Conservation (phyloP, 805 yeast genomes). For the Yarrowia sp. region DNA sequence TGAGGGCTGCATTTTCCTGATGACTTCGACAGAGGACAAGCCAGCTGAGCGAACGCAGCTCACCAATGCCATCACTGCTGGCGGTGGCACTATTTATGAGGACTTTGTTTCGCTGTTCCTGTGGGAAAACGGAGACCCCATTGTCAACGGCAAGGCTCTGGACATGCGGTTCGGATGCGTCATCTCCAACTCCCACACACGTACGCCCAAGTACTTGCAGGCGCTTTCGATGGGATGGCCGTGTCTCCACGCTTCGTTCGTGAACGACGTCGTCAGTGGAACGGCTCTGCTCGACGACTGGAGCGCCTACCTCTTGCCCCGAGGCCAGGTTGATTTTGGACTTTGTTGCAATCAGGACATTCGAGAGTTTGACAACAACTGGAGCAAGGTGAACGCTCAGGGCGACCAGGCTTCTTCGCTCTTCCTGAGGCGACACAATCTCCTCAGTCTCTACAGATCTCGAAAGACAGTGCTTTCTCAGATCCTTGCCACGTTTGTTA, state of each 20-base stretch:
- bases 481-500: background rate
- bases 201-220: conserved; percentile 15
- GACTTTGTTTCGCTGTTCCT: conserved; percentile 7
- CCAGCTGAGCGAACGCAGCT: background rate
- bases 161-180: conserved; percentile 7
- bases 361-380: conserved; percentile 1
- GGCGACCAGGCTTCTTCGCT: background rate
- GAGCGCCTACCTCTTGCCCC: background rate
- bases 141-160: background rate
- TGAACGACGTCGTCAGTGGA: conserved; percentile 1
- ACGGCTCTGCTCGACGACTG: conserved; percentile 12
- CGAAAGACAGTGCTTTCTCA: conserved; percentile 4
- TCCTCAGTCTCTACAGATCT: background rate
- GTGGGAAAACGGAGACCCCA: conserved; percentile 3
- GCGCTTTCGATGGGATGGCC: conserved; percentile 24
- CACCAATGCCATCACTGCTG: background rate
- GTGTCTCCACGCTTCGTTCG: conserved; percentile 2
- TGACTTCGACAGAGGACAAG: background rate
- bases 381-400: background rate
- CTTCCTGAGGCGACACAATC: conserved; percentile 2
- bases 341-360: conserved; percentile 15
- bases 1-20: conserved; percentile 9
- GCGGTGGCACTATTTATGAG: conserved; percentile 7
- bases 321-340: conserved; percentile 1
- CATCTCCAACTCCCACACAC: conserved; percentile 12